Conservation (phyloP, 257 asterid genomes). For the Lycium ferocissimum region DNA sequence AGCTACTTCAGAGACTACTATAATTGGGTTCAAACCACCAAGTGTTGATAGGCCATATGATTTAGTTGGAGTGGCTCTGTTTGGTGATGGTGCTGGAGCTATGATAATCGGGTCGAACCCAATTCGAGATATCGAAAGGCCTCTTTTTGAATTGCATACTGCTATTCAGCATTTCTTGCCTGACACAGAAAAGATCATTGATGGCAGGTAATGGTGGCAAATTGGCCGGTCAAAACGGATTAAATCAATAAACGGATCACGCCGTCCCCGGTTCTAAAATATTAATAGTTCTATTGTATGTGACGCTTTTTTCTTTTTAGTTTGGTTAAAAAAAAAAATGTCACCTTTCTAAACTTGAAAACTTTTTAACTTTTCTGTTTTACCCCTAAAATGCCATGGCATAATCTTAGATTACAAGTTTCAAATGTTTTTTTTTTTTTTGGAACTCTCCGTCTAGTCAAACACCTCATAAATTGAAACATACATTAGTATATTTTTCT, state of each 20-base stretch:
- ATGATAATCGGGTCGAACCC: slow-evolving; percentile 70
- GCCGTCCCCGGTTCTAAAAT: no score
- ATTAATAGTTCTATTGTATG: no score
- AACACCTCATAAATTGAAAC: background rate
- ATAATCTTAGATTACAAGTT: no score
- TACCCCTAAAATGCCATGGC: background rate
- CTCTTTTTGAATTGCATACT: slow-evolving; percentile 78
- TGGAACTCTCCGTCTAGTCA: background rate
- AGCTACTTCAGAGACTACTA: slow-evolving; percentile 91
- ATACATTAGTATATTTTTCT: background rate
- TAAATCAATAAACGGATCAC: background rate
- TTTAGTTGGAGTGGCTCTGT: slow-evolving; percentile 85
- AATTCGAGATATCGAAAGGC: slow-evolving; percentile 40
- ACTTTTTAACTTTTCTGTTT: background rate
- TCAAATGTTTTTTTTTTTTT: no score
- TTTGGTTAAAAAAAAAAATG: background rate
- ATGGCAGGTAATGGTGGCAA: slow-evolving; percentile 47
- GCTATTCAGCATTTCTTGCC: slow-evolving; percentile 84
- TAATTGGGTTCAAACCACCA: slow-evolving; percentile 90
- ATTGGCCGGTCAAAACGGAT: background rate
- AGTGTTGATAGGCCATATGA: slow-evolving; percentile 78
- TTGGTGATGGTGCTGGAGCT: slow-evolving; percentile 97
- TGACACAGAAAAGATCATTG: slow-evolving; percentile 81
- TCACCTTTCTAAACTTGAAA: background rate
- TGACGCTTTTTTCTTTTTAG: background rate